Conservation (phyloP, 2,329 filamentous ascomycete genomes). For the Talaromyces amestolkiae region DNA sequence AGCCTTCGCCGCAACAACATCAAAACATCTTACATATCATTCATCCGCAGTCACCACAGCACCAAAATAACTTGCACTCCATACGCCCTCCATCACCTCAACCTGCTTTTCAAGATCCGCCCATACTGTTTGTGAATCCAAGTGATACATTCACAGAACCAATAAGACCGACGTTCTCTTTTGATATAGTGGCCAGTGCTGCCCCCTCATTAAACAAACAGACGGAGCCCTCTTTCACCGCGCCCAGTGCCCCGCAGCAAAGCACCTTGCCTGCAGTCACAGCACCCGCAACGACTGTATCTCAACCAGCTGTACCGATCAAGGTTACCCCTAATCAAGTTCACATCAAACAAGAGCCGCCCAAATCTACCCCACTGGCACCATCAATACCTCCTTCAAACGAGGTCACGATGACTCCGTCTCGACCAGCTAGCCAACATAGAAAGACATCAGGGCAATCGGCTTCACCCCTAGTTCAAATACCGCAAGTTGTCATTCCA, state of each 20-base stretch:
- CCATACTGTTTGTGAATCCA: conserved; percentile 39
- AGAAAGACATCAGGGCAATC: conserved; percentile 7
- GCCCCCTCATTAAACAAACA: conserved; percentile 31
- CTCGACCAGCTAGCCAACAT: conserved; percentile 5
- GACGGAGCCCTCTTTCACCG: conserved; percentile 20
- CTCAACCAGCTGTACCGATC: conserved; percentile 25
- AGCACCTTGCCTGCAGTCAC: conserved; percentile 26
- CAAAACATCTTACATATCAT: background rate
- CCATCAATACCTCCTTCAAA: conserved; percentile 17
- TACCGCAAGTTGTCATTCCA: conserved; percentile 23
- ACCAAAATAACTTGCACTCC: conserved; percentile 9
- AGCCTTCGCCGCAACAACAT: background rate
- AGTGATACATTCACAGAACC: conserved; percentile 35
- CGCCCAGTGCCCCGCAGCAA: conserved; percentile 30
- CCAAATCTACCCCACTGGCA: conserved; percentile 17
- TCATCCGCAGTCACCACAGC: conserved; percentile 22
- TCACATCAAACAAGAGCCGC: background rate
- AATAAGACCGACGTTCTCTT: conserved; percentile 23
- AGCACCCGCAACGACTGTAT: conserved; percentile 23
- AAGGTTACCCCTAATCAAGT: conserved; percentile 22
- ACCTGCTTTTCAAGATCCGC: conserved; percentile 26
- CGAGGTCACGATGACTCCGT: conserved; percentile 10
- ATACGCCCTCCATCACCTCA: conserved; percentile 22
- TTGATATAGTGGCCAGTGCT: conserved; percentile 20
- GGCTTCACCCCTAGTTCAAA: conserved; percentile 6